These are phyloP conservation scores for Phytophthora macrochlamydospora DNA, from an alignment of 352 stramenopile species.

Conservation along the genomic window DNA sequence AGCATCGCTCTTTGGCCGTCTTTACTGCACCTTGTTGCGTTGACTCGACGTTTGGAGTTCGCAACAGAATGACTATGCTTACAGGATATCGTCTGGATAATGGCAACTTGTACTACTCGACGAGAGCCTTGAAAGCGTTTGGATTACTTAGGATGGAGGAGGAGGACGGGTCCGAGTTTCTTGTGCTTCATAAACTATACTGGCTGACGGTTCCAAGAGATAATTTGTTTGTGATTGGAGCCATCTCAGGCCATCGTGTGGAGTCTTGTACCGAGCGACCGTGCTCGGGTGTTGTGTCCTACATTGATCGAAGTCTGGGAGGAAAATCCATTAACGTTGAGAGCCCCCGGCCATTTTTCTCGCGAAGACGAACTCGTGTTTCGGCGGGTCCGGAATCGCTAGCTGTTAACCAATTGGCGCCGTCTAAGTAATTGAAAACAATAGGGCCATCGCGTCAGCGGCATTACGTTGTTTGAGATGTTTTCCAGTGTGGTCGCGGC, in stretches of 20 bases:
- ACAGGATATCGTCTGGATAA: constrained; percentile 14
- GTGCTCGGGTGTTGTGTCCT: constrained; percentile 15
- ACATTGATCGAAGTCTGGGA: constrained; percentile 12
- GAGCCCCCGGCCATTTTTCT: not conserved
- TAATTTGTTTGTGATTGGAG: constrained; percentile 16
- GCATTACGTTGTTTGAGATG: too few species aligned
- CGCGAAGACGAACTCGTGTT: not conserved
- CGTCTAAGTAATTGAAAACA: not conserved
- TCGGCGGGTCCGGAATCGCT: not conserved
- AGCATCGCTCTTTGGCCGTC: constrained; percentile 13
- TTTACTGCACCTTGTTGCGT: constrained; percentile 23
- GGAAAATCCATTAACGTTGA: not conserved
- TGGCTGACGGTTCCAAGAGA: constrained; percentile 15
- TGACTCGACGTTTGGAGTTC: constrained; percentile 14
- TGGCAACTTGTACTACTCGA: constrained; percentile 19
- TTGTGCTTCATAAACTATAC: constrained; percentile 15
- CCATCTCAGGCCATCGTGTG: constrained; percentile 5
- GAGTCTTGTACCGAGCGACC: constrained; percentile 17
- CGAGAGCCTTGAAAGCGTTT: constrained; percentile 14
- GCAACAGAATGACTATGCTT: constrained; percentile 16
- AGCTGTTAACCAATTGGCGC: not conserved
- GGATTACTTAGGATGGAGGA: constrained; percentile 24
- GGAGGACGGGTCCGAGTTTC: constrained; percentile 13
- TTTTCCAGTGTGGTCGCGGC: too few species aligned
- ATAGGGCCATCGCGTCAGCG: too few species aligned